Conservation (phyloP, 257 asterid genomes). For the Nicotiana sylvestris region DNA sequence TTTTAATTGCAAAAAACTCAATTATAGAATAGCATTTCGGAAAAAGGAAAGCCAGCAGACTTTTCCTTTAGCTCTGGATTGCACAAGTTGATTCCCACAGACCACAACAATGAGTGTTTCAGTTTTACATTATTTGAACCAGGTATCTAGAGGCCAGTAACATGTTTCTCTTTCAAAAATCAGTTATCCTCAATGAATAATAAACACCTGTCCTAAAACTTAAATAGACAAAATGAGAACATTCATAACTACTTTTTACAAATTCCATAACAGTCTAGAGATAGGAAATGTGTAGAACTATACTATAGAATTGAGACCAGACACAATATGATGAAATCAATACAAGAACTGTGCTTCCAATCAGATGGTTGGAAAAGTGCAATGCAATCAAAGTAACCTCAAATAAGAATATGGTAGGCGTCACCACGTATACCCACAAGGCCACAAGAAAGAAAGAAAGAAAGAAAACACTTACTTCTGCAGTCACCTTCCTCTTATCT, state of each 20-base stretch:
- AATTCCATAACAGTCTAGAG: background rate
- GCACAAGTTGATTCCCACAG: background rate
- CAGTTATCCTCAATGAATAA: background rate
- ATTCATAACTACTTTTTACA: background rate
- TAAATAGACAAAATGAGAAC: background rate
- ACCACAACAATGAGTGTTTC: background rate
- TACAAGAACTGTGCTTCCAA: background rate
- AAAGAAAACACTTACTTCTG: conserved; percentile 52
- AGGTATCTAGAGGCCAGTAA: background rate
- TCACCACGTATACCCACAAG: background rate
- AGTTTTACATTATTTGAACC: background rate
- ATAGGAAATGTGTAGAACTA: background rate
- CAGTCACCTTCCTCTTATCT: conserved; percentile 76
- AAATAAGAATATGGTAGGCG: background rate
- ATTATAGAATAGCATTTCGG: background rate
- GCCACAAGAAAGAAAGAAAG: background rate
- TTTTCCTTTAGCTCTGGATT: background rate
- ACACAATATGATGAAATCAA: background rate
- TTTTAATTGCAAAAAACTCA: background rate
- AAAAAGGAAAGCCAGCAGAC: background rate
- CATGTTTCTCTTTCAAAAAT: background rate
- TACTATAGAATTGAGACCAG: background rate
- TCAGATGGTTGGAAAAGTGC: background rate
- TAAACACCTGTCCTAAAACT: background rate
- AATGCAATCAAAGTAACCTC: background rate